Evolutionary conservation across 1,284 basidiomycete species (phyloP).

Genomic region (Singerocomus inundabilis): DNA sequence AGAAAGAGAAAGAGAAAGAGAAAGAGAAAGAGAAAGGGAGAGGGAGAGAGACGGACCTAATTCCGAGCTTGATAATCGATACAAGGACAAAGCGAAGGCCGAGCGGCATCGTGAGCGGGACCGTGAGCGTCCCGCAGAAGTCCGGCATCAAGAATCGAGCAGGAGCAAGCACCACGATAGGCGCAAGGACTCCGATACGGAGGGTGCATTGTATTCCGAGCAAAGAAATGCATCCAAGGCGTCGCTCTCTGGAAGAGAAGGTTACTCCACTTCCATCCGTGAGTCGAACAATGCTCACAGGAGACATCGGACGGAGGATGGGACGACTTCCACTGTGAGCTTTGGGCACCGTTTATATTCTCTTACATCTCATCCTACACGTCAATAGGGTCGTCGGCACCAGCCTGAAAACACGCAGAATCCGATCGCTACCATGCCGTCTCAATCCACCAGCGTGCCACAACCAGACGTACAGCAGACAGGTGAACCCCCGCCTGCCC

Average conservation of each 20-base stretch:
- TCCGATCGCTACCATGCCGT: slow-evolving; percentile 21
- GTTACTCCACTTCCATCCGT: slow-evolving; percentile 23
- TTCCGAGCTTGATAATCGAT: slow-evolving; percentile 27
- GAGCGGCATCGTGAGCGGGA: slow-evolving; percentile 35
- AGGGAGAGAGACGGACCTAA: slow-evolving; percentile 20
- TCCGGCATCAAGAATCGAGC: slow-evolving; percentile 24
- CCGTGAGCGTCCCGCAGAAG: slow-evolving; percentile 27
- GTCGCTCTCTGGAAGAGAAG: slow-evolving; percentile 32
- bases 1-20: too few relatives aligned
- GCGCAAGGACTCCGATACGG: slow-evolving; percentile 36
- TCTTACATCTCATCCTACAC: slow-evolving; percentile 9
- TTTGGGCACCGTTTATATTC: slow-evolving; percentile 15
- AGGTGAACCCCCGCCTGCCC: slow-evolving; percentile 38
- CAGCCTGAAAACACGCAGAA: slow-evolving; percentile 33
- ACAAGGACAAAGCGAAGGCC: slow-evolving; percentile 28
- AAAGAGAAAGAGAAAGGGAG: slow-evolving; percentile 17
- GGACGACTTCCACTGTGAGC: slow-evolving; percentile 28
- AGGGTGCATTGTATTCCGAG: slow-evolving; percentile 26
- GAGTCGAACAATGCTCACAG: slow-evolving; percentile 28
- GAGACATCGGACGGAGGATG: slow-evolving; percentile 35
- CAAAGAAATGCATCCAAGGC: slow-evolving; percentile 29
- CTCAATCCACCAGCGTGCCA: slow-evolving; percentile 20
- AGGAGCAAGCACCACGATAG: slow-evolving; percentile 26
- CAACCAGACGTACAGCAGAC: slow-evolving; percentile 23
- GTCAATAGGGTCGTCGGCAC: slow-evolving; percentile 29